A percentile compares a stretch with the other conserved stretches of the same genome.
phyloP scores from a whole-genome alignment of 2,329 filamentous ascomycete genomes.

The Cercospora beticola region DNA sequence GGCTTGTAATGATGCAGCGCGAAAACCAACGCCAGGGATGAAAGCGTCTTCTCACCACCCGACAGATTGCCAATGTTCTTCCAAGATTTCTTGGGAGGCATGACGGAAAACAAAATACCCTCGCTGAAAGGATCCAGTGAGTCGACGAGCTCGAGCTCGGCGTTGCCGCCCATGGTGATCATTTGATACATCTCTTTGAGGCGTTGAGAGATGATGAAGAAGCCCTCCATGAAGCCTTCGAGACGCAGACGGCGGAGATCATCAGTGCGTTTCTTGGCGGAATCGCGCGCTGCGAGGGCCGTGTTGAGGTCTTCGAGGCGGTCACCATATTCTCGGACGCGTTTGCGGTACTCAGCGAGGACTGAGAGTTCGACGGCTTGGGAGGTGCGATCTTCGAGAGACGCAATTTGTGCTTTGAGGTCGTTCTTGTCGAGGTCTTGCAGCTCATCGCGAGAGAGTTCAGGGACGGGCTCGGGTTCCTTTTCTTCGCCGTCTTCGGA shows the following conservation, averaged over 20 bases:
- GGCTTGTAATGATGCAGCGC: constrained; percentile 97
- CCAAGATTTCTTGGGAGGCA: constrained; percentile 99
- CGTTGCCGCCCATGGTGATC: constrained; percentile 99
- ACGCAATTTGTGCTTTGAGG: constrained; percentile 64
- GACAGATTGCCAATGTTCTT: constrained; percentile 97
- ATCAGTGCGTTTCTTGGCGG: constrained; percentile 87
- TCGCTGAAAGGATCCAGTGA: constrained; percentile 95
- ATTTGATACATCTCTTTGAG: constrained; percentile 99
- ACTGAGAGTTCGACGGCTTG: constrained; percentile 89
- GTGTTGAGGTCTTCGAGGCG: constrained; percentile 80
- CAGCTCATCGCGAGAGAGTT: constrained; percentile 72
- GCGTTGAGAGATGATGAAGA: constrained; percentile 86
- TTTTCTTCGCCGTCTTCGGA: constrained; percentile 57
- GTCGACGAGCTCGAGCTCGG: constrained; percentile 94
- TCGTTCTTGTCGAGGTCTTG: constrained; percentile 62
- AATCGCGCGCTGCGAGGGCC: constrained; percentile 75
- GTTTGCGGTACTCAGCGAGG: constrained; percentile 80
- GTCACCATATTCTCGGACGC: constrained; percentile 77
- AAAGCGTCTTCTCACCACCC: constrained; percentile 95
- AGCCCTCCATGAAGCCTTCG: constrained; percentile 98
- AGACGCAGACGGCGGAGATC: constrained; percentile 85
- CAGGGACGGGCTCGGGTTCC: constrained; percentile 64
- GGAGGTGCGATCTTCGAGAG: constrained; percentile 72
- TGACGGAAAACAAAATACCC: constrained; percentile 94
- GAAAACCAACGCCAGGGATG: constrained; percentile 92